phyloP scores from a whole-genome alignment of 192 early-diverging fungal species.

The Coemansia sp. region DNA sequence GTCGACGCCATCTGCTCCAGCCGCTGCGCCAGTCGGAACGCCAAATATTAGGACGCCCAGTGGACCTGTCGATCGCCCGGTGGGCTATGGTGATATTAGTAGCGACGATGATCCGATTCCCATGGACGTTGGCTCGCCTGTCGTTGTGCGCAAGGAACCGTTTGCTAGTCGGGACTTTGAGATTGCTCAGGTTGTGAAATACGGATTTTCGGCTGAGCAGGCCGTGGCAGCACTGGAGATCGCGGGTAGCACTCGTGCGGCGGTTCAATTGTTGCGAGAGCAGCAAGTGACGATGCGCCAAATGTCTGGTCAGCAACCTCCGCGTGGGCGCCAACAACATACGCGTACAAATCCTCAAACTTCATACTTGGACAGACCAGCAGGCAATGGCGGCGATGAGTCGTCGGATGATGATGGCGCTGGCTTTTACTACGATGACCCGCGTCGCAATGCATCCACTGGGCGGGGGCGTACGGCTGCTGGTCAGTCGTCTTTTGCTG shows the following conservation, averaged over 20 bases:
- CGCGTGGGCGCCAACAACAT: slow-evolving; percentile 4
- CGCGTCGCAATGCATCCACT: background rate
- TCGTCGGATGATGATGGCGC: slow-evolving; percentile 22
- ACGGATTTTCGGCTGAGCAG: slow-evolving; percentile 74
- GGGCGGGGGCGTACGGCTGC: background rate
- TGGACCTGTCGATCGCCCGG: background rate
- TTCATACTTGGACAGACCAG: slow-evolving; percentile 12
- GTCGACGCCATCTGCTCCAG: background rate
- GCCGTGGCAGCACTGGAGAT: slow-evolving; percentile 70
- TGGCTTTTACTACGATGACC: slow-evolving; percentile 15
- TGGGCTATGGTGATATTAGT: background rate
- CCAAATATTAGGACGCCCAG: background rate
- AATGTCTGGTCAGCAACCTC: slow-evolving; percentile 4
- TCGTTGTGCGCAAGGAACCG: slow-evolving; percentile 1
- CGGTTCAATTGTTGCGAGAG: slow-evolving; percentile 49
- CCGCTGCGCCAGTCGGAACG: background rate
- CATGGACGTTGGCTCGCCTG: slow-evolving; percentile 18
- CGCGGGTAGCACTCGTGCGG: slow-evolving; percentile 62
- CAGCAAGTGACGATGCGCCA: slow-evolving; percentile 23
- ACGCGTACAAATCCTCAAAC: background rate
- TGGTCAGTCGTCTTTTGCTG: background rate
- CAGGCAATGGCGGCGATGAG: background rate
- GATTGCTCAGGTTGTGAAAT: slow-evolving; percentile 74
- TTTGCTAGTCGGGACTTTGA: slow-evolving; percentile 48
- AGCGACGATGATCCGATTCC: slow-evolving; percentile 44